Evolutionary conservation across 345 rosid genomes (phyloP).

Genomic region (Clausena lansium): DNA sequence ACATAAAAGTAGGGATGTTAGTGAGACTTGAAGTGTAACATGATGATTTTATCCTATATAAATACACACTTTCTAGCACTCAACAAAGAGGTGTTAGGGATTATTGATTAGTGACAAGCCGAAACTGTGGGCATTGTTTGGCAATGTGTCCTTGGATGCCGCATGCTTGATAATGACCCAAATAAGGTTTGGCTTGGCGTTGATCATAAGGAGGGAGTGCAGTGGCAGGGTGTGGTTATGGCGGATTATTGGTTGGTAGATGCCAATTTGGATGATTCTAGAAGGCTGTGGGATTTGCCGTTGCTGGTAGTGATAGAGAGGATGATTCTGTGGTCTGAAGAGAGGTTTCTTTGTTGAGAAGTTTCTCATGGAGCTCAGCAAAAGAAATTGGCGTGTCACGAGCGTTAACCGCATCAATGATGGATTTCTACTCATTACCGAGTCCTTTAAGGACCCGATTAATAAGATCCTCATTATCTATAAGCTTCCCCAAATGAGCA

Average conservation of each 20-base stretch:
- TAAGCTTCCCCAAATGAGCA: not conserved
- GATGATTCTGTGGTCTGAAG: not conserved
- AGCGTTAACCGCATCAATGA: not conserved
- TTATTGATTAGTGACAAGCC: not conserved
- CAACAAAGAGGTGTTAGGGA: not conserved
- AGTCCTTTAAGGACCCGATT: not conserved
- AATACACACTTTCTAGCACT: too few species aligned
- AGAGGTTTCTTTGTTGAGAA: not conserved
- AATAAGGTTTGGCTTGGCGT: too few species aligned
- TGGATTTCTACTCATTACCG: not conserved
- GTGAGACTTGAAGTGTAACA: too few species aligned
- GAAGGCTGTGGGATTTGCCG: not conserved
- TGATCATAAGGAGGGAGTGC: too few species aligned
- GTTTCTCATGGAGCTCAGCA: not conserved
- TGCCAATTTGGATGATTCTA: not conserved
- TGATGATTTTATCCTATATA: too few species aligned
- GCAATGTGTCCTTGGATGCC: too few species aligned
- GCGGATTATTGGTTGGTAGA: not conserved
- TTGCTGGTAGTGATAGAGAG: not conserved
- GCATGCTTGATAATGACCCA: too few species aligned
- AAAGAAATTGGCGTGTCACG: not conserved
- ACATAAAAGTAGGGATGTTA: too few species aligned
- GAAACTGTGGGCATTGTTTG: too few species aligned
- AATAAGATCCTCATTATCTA: not conserved
- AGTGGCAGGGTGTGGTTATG: too few species aligned